Percentiles rank a stretch among this genome's conserved stretches.
Conservation (phyloP, 768 basidiomycete species). For the Wakefieldia striispora region DNA sequence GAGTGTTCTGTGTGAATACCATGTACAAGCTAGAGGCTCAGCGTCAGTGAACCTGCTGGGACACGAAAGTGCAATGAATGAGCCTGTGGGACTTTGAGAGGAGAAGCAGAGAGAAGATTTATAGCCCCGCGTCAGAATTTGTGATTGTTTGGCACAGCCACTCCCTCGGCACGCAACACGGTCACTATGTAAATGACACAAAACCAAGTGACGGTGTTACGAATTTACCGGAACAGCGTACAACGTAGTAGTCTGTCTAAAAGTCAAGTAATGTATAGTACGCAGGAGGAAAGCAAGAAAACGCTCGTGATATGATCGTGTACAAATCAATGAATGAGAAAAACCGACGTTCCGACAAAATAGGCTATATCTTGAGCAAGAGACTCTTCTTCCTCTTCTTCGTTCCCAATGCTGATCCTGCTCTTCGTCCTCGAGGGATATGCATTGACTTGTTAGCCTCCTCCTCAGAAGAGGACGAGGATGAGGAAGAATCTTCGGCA, state of each 20-base stretch:
- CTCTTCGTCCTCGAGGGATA: constrained; percentile 57
- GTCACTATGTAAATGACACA: too few relatives aligned
- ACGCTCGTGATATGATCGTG: background rate
- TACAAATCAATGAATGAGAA: too few relatives aligned
- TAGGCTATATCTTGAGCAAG: constrained; percentile 2
- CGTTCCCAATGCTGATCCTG: constrained; percentile 38
- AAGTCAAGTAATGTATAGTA: too few relatives aligned
- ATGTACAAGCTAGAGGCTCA: constrained; percentile 48
- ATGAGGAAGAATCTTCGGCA: constrained; percentile 31
- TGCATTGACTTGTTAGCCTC: constrained; percentile 42
- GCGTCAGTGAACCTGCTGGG: background rate
- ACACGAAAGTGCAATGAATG: background rate
- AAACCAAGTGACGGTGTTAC: background rate
- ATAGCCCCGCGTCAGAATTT: constrained; percentile 10
- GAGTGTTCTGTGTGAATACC: constrained; percentile 83
- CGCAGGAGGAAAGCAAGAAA: background rate
- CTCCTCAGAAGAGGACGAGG: constrained; percentile 42
- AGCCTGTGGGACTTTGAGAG: background rate
- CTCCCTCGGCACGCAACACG: background rate
- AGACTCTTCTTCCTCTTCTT: constrained; percentile 29
- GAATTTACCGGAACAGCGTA: background rate
- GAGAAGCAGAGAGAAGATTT: background rate
- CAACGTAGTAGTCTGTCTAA: too few relatives aligned
- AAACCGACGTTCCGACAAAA: background rate
- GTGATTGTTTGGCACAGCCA: constrained; percentile 10